Base-by-base conservation (phyloP, 129 eudicot species). In the Kitagawia praeruptora region DNA sequence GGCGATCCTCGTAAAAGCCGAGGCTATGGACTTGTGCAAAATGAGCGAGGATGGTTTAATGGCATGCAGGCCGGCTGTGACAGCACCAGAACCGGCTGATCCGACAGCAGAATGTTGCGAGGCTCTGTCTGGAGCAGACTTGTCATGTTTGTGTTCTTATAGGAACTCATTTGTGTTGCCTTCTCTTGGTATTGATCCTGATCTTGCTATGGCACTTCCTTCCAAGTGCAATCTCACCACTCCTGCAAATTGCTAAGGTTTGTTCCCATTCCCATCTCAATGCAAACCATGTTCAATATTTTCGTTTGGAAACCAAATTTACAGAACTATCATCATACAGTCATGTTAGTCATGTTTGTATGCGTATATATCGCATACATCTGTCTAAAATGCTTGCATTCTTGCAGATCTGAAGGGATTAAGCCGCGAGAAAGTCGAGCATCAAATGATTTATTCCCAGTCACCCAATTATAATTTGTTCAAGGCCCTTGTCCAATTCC, bases 141-240 rank as follows among this genome's bases (percentile, higher is more conserved):
- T 90, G 85, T 58, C 71, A 31, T 90, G 96, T 74, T 80, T 92
- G 84, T 89, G 96, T 71, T 86, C 90, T 13, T 92, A 90, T 46
- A 90, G 74, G 83, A 86, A 88, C 82, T 92, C 97, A 5, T 34
- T 37, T 13, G 46, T 91, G 75, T 73, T 92, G 86, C 97, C 97
- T 61, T 77, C 90, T 76, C 80, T 92, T n/a, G 96, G 96, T 63
- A 90, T 92, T 70, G 93, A 90, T 75, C 97, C 97, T 13, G 83
- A 75, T 4, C 93, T 92, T 27, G 93, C 96, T 9, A 42, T 90
- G 58, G 89, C 64, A 18, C 85, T 92, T 44, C 96, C 96, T 18
- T 75, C 80, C n/a, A 92, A 88, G 82, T 92, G 97, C 82, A 86
- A 80, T 82, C 90, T 90, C 78, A 82, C 97, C 63, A 75, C 90